Evolutionary conservation across 192 early-diverging fungal genomes (phyloP), one percentile per base, ranked within the genome.

Genomic region (Backusella luteola): DNA sequence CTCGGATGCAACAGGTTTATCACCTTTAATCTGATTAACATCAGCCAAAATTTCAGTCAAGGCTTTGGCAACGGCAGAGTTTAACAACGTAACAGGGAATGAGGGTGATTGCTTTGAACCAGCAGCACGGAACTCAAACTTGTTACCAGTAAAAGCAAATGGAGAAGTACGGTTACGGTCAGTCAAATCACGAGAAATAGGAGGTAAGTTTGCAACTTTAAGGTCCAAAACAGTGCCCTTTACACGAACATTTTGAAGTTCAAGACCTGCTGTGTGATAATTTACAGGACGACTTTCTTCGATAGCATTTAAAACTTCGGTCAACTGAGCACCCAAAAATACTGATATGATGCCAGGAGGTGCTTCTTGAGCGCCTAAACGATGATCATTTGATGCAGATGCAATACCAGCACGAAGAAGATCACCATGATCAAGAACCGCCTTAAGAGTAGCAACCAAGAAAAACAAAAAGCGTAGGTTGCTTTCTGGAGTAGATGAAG

Each of bases 131-230:
- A 97, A 99, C 90, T 99, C 97, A 77, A 99, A 99, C 90, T 99
- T 99, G 93, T 99, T 99, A 46, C 97, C 97, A 74, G 97, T 99
- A 84, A 99, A 99, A 69, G 97, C 97, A 74, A 99, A 98, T 35
- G 97, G 96, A 73, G 96, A 97, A 67, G 97, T 99, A 78, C 96
- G 94, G 92, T 99, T 99, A 85, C 97, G 95, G 86, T 99, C 97
- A 29, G 97, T 99, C 79, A 98, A 86, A 84, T 99, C 97, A 83
- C 97, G 95, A 15, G 94, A 77, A 80, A 98, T 97, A 80, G 89
- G 86, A 71, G 96, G 96, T 66, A 99, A 87, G 11, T 91, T 91
- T n/a, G 95, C 89, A 56, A 96, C 95, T 90, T 99, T 99, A 79
- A 99, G 88, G 81, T 99, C 97, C 53, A 99, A 86, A 49, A 93